Evolutionary conservation across 768 basidiomycete genomes (phyloP), one percentile per base, ranked within the genome.

Genomic region (Mycena crocata): DNA sequence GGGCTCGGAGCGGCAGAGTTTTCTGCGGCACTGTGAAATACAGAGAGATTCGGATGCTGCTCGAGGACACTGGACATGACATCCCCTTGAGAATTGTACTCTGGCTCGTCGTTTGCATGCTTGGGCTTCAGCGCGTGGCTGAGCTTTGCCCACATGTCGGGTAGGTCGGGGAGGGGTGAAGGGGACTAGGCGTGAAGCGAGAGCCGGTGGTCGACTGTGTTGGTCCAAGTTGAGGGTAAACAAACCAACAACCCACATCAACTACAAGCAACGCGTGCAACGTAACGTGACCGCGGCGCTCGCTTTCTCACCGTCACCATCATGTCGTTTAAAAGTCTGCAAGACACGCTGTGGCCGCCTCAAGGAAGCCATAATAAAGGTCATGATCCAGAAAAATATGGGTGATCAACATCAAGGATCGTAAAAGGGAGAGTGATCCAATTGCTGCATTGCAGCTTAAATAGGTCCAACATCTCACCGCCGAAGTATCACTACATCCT

Each of bases 1-100:
- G 85, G 84, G 48, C 77, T 81, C 5, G 50, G n/a, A 24, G n/a
- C 7, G n/a, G 44, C n/a, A 42, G 79, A 78, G 31, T 72, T 74
- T 2, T 80, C 77, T 37, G 80, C 76, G 42, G 76, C 67, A 46
- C 77, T 70, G 64, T 87, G 85, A 66, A 89, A 88, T 65, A 87
- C 79, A 26, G 89, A 89, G 57, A 89, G 73, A 74, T 88, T 89
- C 26, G 87, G 87, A 63, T 90, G 88, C 60, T 88, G 87, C 74
- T 90, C 86, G 64, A 82, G 84, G 32, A 89, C 85, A 71, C 81
- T 83, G 52, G 79, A 75, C 70, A 89, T 74, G 24, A 89, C 86
- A 57, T 84, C 84, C 59, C 77, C 74, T 37, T 75, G 76, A 32
- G 77, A 75, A 28, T 46, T 51, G 48, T 34, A n/a, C 3, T 61